phyloP scores from a whole-genome alignment of 768 basidiomycete species.

The Leccinum boreale region DNA sequence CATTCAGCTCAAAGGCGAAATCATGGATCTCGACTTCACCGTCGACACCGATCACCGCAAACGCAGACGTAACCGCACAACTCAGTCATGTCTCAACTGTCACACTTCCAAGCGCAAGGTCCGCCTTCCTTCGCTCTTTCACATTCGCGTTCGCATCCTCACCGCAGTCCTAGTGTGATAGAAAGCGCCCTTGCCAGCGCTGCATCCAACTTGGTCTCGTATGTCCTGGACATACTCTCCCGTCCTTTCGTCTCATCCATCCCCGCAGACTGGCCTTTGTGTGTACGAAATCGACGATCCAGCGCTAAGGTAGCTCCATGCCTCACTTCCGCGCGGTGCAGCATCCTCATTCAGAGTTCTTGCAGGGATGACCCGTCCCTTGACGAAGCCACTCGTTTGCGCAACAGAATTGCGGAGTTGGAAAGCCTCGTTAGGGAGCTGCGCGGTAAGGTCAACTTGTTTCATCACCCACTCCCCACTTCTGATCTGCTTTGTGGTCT shows the following conservation, averaged over 20 bases:
- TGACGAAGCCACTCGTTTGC: slow-evolving; percentile 83
- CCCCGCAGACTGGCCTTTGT: slow-evolving; percentile 78
- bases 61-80: slow-evolving; percentile 87
- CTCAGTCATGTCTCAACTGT: slow-evolving; percentile 83
- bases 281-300: slow-evolving; percentile 95
- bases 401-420: slow-evolving; percentile 87
- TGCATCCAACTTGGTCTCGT: slow-evolving; percentile 90
- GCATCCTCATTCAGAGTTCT: neutral
- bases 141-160: neutral
- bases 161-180: slow-evolving; percentile 58
- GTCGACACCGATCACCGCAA: slow-evolving; percentile 75
- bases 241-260: slow-evolving; percentile 3
- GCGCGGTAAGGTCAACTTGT: slow-evolving; percentile 49
- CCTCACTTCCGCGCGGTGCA: neutral
- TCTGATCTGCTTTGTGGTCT: slow-evolving; percentile 11
- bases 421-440: slow-evolving; percentile 90
- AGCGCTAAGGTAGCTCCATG: slow-evolving; percentile 55
- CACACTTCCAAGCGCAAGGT: slow-evolving; percentile 95
- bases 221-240: slow-evolving; percentile 15
- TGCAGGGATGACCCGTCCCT: slow-evolving; percentile 79
- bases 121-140: slow-evolving; percentile 16
- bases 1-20: slow-evolving; percentile 69
- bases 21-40: slow-evolving; percentile 75
- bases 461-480: slow-evolving; percentile 3
- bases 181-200: slow-evolving; percentile 86